phyloP scores from a whole-genome alignment of 2,329 filamentous ascomycete species.

The Ophiostoma tasmaniense region DNA sequence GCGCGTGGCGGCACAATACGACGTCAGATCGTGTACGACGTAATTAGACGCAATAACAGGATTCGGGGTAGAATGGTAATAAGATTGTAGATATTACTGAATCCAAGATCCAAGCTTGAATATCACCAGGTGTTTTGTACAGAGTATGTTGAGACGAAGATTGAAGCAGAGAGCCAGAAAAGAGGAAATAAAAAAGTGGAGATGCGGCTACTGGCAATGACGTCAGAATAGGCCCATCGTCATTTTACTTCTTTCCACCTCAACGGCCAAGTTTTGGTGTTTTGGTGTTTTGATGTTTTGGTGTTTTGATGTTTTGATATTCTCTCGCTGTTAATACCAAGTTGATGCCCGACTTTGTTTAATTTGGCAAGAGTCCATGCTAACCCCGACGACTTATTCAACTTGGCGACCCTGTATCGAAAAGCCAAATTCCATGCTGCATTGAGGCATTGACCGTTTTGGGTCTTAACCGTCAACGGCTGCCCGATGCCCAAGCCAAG shows the following conservation, averaged over 20 bases:
- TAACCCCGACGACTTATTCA: not conserved
- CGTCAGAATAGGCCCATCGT: slow-evolving; percentile 14
- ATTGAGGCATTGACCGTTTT: not conserved
- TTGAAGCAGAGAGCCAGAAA: not conserved
- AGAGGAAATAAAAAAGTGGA: not conserved
- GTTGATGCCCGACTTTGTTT: not conserved
- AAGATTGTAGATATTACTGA: not conserved
- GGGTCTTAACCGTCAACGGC: not conserved
- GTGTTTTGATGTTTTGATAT: too few species aligned
- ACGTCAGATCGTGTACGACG: slow-evolving; percentile 3
- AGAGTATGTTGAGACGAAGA: not conserved
- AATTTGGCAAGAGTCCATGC: not conserved
- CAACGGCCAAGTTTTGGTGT: not conserved
- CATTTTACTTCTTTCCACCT: not conserved
- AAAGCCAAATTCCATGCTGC: not conserved
- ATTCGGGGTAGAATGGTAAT: not conserved
- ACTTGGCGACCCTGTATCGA: not conserved
- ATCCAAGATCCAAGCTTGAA: not conserved
- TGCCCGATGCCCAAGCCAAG: not conserved
- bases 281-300: too few species aligned
- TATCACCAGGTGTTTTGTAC: too few species aligned
- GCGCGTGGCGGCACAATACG: not conserved
- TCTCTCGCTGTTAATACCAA: too few species aligned
- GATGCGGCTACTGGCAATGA: slow-evolving; percentile 7
- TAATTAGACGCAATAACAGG: not conserved